Evolutionary conservation across 1,139 yeast species (phyloP), one percentile per base, ranked within the genome.

Genomic region (Debaryomycetaceae sp.): DNA sequence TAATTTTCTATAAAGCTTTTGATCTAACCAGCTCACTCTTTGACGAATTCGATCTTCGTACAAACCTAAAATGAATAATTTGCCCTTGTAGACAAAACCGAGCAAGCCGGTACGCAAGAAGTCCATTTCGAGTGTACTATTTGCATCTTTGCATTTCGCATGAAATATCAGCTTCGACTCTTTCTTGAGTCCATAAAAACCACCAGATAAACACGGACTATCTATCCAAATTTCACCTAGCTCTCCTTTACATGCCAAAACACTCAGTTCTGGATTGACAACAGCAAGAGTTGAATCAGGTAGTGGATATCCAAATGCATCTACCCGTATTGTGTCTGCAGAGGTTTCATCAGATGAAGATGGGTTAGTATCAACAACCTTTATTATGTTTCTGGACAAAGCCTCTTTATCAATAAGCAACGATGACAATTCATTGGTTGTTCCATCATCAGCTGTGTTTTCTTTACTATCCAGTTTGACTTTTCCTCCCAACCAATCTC

Each of bases 161-260:
- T 85, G 95, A 61, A 88, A 88, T 2, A 87, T 84, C 50, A 73
- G 75, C 44, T 79, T 83, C 0, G 95, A 84, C 41, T 86, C 95
- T 40, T 69, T 70, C 30, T 69, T 51, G 34, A 84, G 63, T 0
- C 88, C 92, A 81, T 88, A 88, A 54, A 86, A 87, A 0, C 96
- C 96, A 6, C 96, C 96, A 5, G 92, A 81, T 5, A 88, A 65
- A 44, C 95, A 85, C 2, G 92, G 95, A 43, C 91, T 81, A 56
- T 88, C 96, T 17, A 92, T 87, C 98, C 98, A 94, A 28, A 92
- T 84, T 59, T 92, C 99, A 17, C 98, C 98, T n/a, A 94, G 85
- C 48, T 86, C 91, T 51, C 87, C 79, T 35, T 73, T 79, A 3
- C 78, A 75, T 4, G 87, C 82, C 15, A 88, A 64, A 5, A 79